Evolutionary conservation across 2,329 filamentous ascomycete species (phyloP).

Genomic region (Pezizomycotina sp.): DNA sequence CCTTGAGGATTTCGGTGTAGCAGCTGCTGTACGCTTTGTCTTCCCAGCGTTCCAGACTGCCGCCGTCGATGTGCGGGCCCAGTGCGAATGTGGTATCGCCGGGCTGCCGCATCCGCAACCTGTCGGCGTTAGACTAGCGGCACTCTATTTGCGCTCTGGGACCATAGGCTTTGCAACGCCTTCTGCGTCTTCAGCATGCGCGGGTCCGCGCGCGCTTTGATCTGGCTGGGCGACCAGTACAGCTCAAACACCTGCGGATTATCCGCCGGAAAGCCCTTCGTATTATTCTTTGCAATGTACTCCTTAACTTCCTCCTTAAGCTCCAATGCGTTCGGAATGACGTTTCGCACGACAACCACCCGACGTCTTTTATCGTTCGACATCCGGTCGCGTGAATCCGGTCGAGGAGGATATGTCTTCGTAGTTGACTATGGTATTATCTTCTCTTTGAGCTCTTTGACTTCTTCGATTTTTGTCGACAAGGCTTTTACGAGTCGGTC

Average conservation of each 20-base stretch:
- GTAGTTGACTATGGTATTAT: conserved; percentile 25
- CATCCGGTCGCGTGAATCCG: conserved; percentile 24
- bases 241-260: conserved; percentile 58
- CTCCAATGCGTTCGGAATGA: conserved; percentile 42
- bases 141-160: conserved; percentile 37
- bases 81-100: conserved; percentile 55
- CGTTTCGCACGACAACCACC: conserved; percentile 48
- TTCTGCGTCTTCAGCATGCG: conserved; percentile 45
- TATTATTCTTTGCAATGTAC: conserved; percentile 48
- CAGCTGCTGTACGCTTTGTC: conserved; percentile 50
- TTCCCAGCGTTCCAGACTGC: conserved; percentile 62
- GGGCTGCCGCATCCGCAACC: conserved; percentile 53
- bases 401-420: not conserved
- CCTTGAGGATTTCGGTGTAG: conserved; percentile 56
- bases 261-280: conserved; percentile 48
- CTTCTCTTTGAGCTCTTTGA: conserved; percentile 33
- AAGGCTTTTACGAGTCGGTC: conserved; percentile 34
- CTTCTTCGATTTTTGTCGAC: conserved; percentile 34
- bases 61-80: conserved; percentile 57
- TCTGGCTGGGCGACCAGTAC: conserved; percentile 56
- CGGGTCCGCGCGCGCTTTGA: conserved; percentile 49
- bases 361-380: conserved; percentile 41
- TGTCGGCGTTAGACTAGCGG: conserved; percentile 53
- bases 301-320: conserved; percentile 49
- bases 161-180: conserved; percentile 49